Percentiles rank a stretch among this genome's conserved stretches.
phyloP scores from a whole-genome alignment of 2,329 filamentous ascomycete genomes.

The Colletotrichum theobromicola region DNA sequence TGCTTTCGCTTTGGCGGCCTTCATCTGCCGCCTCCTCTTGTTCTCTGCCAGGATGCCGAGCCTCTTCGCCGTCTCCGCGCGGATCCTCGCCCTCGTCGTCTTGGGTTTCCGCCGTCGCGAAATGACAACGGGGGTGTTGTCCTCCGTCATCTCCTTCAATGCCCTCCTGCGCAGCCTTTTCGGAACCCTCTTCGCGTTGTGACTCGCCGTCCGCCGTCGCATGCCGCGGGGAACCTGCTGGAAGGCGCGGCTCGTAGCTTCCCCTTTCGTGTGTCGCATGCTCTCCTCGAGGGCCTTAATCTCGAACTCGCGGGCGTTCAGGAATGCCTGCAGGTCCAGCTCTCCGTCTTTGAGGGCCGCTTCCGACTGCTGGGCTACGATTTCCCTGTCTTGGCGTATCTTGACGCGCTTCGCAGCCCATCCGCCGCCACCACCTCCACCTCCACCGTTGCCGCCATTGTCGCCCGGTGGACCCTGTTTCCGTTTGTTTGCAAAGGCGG shows the following conservation, averaged over 20 bases:
- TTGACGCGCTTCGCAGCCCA: constrained; percentile 49
- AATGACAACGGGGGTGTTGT: constrained; percentile 86
- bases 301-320: constrained; percentile 86
- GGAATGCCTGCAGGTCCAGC: constrained; percentile 83
- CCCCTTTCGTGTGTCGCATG: constrained; percentile 74
- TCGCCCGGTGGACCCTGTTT: constrained; percentile 26
- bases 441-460: constrained; percentile 24
- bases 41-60: constrained; percentile 67
- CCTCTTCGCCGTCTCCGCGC: constrained; percentile 78
- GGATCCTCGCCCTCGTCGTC: constrained; percentile 63
- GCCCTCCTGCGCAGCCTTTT: constrained; percentile 75
- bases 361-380: constrained; percentile 55
- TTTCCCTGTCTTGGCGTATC: constrained; percentile 51
- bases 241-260: constrained; percentile 75
- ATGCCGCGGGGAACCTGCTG: constrained; percentile 87
- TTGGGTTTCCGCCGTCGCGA: constrained; percentile 65
- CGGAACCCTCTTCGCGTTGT: constrained; percentile 91
- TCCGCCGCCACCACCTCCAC: constrained; percentile 20
- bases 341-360: constrained; percentile 72
- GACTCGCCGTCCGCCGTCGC: constrained; percentile 87
- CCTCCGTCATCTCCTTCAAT: constrained; percentile 77
- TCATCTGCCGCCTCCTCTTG: constrained; percentile 52
- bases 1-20: constrained; percentile 34
- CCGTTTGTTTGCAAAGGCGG: constrained; percentile 27
- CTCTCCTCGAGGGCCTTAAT: constrained; percentile 84